A percentile compares a stretch with the other conserved stretches of the same genome.
These are phyloP conservation scores for Paraphoma sp. DNA, from an alignment of 2,329 filamentous ascomycete species.

Conservation along the genomic window DNA sequence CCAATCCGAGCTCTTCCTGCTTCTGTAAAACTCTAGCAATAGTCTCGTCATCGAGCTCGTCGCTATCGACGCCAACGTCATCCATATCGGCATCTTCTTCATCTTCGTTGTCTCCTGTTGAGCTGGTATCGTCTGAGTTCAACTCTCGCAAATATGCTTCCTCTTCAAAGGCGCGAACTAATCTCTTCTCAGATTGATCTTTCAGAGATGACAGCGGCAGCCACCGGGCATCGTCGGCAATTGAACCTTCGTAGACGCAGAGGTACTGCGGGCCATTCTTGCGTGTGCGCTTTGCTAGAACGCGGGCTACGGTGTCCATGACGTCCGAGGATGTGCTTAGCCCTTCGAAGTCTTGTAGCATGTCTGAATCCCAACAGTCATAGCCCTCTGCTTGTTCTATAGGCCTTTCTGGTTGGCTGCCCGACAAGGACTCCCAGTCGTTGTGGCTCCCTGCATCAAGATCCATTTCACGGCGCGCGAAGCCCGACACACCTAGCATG, in stretches of 20 bases:
- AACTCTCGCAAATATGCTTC: constrained; percentile 20
- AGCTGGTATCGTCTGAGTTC: constrained; percentile 26
- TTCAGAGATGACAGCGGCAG: constrained; percentile 44
- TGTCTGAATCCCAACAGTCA: constrained; percentile 53
- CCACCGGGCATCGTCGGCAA: constrained; percentile 59
- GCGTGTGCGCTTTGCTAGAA: constrained; percentile 56
- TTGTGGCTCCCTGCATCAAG: constrained; percentile 40
- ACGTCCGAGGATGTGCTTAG: constrained; percentile 59
- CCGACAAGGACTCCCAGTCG: constrained; percentile 36
- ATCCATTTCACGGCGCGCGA: constrained; percentile 43
- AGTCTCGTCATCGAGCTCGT: constrained; percentile 64
- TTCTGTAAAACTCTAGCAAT: constrained; percentile 67
- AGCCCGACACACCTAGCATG: constrained; percentile 28
- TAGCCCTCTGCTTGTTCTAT: constrained; percentile 12
- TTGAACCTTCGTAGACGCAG: constrained; percentile 55
- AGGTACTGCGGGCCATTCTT: constrained; percentile 58
- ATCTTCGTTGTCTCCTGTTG: constrained; percentile 26
- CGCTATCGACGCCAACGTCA: constrained; percentile 8
- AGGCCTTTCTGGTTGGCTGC: constrained; percentile 11
- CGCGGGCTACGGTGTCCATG: constrained; percentile 48
- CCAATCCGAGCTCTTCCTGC: constrained; percentile 69
- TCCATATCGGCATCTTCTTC: constrained; percentile 44
- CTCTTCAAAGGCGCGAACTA: constrained; percentile 39
- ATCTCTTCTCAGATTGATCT: constrained; percentile 25
- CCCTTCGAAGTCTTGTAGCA: constrained; percentile 56